Evolutionary conservation across 2,329 filamentous ascomycete species (phyloP).

Genomic region (Ustilaginoidea virens): DNA sequence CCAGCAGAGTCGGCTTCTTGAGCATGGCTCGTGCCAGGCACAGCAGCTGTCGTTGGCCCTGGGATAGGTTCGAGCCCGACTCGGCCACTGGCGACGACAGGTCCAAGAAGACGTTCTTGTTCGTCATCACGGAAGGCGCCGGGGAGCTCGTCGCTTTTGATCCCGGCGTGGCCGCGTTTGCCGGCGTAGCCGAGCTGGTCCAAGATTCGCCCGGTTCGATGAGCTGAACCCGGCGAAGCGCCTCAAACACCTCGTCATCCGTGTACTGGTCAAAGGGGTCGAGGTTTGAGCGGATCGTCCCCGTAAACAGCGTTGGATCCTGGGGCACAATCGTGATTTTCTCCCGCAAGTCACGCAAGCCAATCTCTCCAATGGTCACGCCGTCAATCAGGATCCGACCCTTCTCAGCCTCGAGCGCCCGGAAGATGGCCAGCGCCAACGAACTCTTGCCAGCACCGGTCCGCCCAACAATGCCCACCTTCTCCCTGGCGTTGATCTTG

Average conservation of each 20-base stretch:
- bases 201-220: constrained; percentile 45
- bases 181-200: constrained; percentile 13
- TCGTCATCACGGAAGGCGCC: constrained; percentile 37
- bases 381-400: constrained; percentile 85
- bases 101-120: constrained; percentile 91
- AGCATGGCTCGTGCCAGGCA: constrained; percentile 88
- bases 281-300: constrained; percentile 80
- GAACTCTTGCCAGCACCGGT: constrained; percentile 97
- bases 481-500: constrained; percentile 72
- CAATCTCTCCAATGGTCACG: constrained; percentile 79
- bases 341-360: constrained; percentile 82
- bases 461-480: constrained; percentile 89
- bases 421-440: constrained; percentile 81
- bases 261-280: constrained; percentile 84
- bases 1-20: constrained; percentile 79
- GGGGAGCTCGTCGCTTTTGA: constrained; percentile 9
- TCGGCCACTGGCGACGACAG: constrained; percentile 72
- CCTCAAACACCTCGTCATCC: constrained; percentile 79
- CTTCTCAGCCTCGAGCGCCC: constrained; percentile 77
- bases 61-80: constrained; percentile 85
- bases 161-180: constrained; percentile 5
- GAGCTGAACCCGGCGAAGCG: constrained; percentile 76
- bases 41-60: constrained; percentile 87
- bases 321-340: constrained; percentile 96
- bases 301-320: constrained; percentile 87